Evolutionary conservation across 306 rosid species (phyloP), one percentile per base, ranked within the genome.

Genomic region (Prunus campanulata): DNA sequence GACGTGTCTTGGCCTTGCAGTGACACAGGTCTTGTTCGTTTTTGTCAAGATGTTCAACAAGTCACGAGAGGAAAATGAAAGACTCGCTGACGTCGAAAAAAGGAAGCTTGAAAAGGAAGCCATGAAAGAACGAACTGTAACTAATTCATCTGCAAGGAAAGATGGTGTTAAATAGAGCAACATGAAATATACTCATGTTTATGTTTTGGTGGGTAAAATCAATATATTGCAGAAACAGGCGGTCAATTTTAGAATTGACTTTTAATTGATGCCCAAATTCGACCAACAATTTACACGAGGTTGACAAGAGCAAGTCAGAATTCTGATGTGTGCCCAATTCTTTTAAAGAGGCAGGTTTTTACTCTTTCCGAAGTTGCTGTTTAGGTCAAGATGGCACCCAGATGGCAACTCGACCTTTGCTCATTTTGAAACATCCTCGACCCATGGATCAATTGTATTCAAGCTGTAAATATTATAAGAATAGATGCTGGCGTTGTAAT

Each of bases 31-130:
- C 64, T 87, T 95, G 82, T 77, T 75, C 35, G 86, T 95, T 81
- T 95, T 95, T 39, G 92, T 95, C 25, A 95, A 87, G 88, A 92
- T 78, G 87, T 95, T 95, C 84, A 95, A 85, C 25, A 95, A 95
- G 88, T 95, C 98, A 11, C 88, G 88, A 80, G 98, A 95, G 60
- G 98, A 95, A 91, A 95, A 95, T 68, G 95, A 83, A 80, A 88
- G 82, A 79, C 88, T 49, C 79, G 98, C 98, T 8, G 98, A 92
- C 72, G 96, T 87, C 59, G 98, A 92, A 74, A 95, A 88, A 75
- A 95, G 84, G 91, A 95, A 84, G 78, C 76, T 88, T 74, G 98
- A 95, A 77, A 95, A 90, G 85, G 98, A 95, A 87, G 96, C 97
- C 81, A 67, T 88, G 89, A 95, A 92, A 87, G 98, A 95, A 35